Evolutionary conservation across 2,329 filamentous ascomycete species (phyloP).

Genomic region (Fusarium udum): DNA sequence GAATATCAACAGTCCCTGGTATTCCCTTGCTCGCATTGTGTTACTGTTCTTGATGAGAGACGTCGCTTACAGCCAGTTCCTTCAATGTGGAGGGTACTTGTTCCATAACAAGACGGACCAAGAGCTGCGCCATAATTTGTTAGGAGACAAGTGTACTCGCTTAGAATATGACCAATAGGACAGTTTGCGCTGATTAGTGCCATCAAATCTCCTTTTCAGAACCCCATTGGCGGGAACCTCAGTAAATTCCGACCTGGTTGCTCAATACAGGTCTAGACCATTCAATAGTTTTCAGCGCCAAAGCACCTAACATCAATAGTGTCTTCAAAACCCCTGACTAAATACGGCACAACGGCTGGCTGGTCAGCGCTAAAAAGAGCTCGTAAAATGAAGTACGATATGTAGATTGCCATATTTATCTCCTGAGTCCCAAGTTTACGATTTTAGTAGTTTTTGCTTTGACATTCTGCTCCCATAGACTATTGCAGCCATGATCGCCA

Average conservation of each 20-base stretch:
- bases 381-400: background rate
- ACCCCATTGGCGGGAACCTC: background rate
- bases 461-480: background rate
- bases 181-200: background rate
- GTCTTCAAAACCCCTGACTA: background rate
- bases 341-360: background rate
- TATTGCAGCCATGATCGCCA: background rate
- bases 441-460: background rate
- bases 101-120: fast-evolving
- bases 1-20: too few relatives aligned
- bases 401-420: background rate
- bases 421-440: fast-evolving
- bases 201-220: background rate
- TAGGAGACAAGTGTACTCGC: background rate
- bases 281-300: background rate
- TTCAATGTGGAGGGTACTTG: background rate
- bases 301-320: conserved; percentile 1
- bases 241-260: background rate
- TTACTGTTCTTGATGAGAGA: background rate
- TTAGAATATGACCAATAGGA: background rate
- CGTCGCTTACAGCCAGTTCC: background rate
- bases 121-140: fast-evolving
- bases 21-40: background rate
- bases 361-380: background rate
- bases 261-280: background rate